phyloP scores from a whole-genome alignment of 352 stramenopile genomes.

The Phytophthora vignae region DNA sequence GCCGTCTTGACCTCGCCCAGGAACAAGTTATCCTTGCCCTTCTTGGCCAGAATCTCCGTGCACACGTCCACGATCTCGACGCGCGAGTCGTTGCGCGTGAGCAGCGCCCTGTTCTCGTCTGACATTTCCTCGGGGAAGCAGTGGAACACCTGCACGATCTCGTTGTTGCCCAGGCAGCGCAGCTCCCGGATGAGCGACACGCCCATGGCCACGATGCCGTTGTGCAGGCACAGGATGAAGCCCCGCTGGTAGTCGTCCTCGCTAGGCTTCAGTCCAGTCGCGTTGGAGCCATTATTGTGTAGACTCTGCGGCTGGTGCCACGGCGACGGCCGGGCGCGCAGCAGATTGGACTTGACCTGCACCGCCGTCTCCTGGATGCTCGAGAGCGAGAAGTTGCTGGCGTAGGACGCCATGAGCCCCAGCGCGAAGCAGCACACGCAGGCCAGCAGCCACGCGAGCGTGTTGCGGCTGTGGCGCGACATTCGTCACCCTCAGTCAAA shows the following conservation, averaged over 20 bases:
- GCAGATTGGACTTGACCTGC: slow-evolving; percentile 6
- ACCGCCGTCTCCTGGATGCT: slow-evolving; percentile 13
- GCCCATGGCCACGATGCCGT: slow-evolving; percentile 56
- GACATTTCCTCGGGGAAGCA: slow-evolving; percentile 55
- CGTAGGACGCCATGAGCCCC: slow-evolving; percentile 45
- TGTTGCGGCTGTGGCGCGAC: slow-evolving; percentile 18
- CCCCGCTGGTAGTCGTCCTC: slow-evolving; percentile 25
- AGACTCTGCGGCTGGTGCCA: slow-evolving; percentile 18
- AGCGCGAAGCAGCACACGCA: slow-evolving; percentile 52
- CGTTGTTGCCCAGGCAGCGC: slow-evolving; percentile 31
- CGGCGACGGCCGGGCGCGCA: slow-evolving; percentile 21
- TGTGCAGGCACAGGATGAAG: slow-evolving; percentile 53
- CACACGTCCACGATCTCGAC: slow-evolving; percentile 80
- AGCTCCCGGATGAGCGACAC: slow-evolving; percentile 67
- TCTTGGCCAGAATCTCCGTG: slow-evolving; percentile 43
- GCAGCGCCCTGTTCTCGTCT: slow-evolving; percentile 31
- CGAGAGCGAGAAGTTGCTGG: slow-evolving; percentile 29
- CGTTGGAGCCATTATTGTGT: slow-evolving; percentile 1
- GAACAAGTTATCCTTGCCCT: slow-evolving; percentile 39
- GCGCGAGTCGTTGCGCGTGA: slow-evolving; percentile 48
- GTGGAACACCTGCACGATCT: slow-evolving; percentile 35
- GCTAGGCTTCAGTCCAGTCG: neutral
- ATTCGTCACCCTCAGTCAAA: neutral
- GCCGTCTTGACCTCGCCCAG: slow-evolving; percentile 25
- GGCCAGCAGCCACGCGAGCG: slow-evolving; percentile 45